Percentiles rank a stretch among this genome's conserved stretches.
phyloP scores from a whole-genome alignment of 2,329 filamentous ascomycete genomes.

The Phyllosticta citrichinensis region DNA sequence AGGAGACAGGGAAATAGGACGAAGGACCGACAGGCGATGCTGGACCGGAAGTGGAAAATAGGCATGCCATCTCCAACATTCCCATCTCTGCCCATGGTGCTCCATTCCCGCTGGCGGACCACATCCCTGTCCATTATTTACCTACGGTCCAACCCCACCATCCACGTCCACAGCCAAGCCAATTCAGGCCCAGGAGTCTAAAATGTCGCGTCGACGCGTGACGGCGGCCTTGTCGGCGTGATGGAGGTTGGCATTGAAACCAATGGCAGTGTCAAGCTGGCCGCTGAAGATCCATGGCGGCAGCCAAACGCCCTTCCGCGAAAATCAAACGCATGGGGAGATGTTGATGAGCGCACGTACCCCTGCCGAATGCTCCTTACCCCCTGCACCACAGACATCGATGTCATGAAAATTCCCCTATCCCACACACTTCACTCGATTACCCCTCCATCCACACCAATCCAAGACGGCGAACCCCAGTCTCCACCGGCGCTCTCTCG shows the following conservation, averaged over 20 bases:
- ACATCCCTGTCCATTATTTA: background rate
- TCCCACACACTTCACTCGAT: background rate
- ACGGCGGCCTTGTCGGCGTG: background rate
- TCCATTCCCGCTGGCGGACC: background rate
- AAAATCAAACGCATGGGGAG: background rate
- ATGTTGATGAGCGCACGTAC: background rate
- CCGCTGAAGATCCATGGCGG: background rate
- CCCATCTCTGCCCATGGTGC: background rate
- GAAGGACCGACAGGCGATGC: background rate
- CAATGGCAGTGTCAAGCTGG: background rate
- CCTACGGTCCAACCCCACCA: background rate
- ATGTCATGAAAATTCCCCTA: background rate
- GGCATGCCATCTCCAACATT: background rate
- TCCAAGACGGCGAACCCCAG: background rate
- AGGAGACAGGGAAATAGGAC: background rate
- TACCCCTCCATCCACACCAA: background rate
- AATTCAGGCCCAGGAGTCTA: background rate
- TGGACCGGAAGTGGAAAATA: background rate
- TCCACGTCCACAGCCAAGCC: background rate
- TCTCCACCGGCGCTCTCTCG: background rate
- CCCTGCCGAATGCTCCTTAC: background rate
- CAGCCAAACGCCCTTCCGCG: background rate
- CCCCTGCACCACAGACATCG: background rate
- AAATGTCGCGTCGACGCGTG: background rate
- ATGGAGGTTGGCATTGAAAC: background rate